Evolutionary conservation across 129 eudicot genomes (phyloP).

Genomic region (Flaveria bidentis): DNA sequence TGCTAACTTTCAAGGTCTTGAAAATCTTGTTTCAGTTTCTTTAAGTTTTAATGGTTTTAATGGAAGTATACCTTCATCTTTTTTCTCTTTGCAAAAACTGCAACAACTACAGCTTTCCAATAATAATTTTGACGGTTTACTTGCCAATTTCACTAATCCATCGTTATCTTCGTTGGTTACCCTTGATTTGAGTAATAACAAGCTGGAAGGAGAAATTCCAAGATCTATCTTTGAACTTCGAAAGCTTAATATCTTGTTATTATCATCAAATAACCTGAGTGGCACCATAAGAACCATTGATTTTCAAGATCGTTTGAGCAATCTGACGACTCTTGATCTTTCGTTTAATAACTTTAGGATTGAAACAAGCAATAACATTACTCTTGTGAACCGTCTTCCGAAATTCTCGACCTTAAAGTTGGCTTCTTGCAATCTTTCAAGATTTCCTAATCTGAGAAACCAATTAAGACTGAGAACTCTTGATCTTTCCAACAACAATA

Average conservation of each 20-base stretch:
- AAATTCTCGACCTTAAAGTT: conserved; percentile 45
- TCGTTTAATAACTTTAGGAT: conserved; percentile 56
- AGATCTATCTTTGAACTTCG: conserved; percentile 45
- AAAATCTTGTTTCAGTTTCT: conserved; percentile 35
- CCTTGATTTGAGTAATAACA: conserved; percentile 64
- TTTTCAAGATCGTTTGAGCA: conserved; percentile 37
- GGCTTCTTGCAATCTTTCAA: conserved; percentile 60
- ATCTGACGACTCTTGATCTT: conserved; percentile 61
- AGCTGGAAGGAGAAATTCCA: conserved; percentile 36
- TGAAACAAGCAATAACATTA: neutral
- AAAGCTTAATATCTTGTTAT: conserved; percentile 42
- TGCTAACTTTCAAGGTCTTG: conserved; percentile 47
- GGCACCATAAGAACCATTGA: conserved; percentile 40
- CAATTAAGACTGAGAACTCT: conserved; percentile 37
- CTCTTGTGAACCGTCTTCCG: conserved; percentile 29
- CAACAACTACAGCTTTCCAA: conserved; percentile 48
- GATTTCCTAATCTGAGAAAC: conserved; percentile 52
- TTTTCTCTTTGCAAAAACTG: conserved; percentile 48
- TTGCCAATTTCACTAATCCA: conserved; percentile 32
- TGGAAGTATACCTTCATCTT: conserved; percentile 58
- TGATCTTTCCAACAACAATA: conserved; percentile 75
- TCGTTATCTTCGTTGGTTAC: conserved; percentile 32
- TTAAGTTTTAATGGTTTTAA: conserved; percentile 44
- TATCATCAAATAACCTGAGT: conserved; percentile 50
- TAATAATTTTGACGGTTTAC: conserved; percentile 44